Base-by-base conservation (phyloP, 805 yeast species). In the Wickerhamiella hasegawae region DNA sequence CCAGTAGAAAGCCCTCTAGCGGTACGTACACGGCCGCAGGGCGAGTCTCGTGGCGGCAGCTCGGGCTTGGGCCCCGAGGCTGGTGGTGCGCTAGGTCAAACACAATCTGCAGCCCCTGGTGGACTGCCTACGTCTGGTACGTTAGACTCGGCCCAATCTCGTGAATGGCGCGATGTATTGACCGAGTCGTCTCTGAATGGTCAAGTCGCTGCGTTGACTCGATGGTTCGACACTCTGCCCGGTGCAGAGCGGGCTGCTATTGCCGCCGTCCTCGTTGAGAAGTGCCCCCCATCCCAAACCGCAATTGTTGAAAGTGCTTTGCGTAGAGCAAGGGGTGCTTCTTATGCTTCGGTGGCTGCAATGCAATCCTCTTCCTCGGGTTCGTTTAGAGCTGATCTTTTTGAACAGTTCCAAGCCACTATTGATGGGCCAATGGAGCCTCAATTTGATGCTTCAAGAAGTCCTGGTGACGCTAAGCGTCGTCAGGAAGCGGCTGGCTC, bases 201-300 rank as follows among this genome's bases (percentile, higher is more conserved):
- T 20, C 61, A 58, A 40, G 49, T 58, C 20, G 37, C 41, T 30
- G 52, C 57, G 23, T 48, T 60, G 38, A 63, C 57, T 42, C 49
- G 51, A 34, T 61, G 66, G 66, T 61, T 58, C 43, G 52, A 55
- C 27, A 50, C 52, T 23, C 51, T 61, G 22, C 45, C 50, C 32
- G 51, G 51, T 23, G 50, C 49, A 18, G 66, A 61, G 42, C 57
- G 62, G 25, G 48, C 59, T 5, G 55, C 62, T 21, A 51, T 65
- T 8, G 42, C 60, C 33, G 45, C 52, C 33, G 44, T 63, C 9
- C 48, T 62, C 26, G 45, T 57, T 16, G 54, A 54, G 36, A 59
- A 45, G 25, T 42, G 47, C 23, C 23, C 42, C 14, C 44, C 40
- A 33, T 18, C 12, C 11, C 36, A 37, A 20, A 27, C 30, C n/a